phyloP scores from a whole-genome alignment of 495 filamentous ascomycete species.

The Hyaloscypha variabilis region DNA sequence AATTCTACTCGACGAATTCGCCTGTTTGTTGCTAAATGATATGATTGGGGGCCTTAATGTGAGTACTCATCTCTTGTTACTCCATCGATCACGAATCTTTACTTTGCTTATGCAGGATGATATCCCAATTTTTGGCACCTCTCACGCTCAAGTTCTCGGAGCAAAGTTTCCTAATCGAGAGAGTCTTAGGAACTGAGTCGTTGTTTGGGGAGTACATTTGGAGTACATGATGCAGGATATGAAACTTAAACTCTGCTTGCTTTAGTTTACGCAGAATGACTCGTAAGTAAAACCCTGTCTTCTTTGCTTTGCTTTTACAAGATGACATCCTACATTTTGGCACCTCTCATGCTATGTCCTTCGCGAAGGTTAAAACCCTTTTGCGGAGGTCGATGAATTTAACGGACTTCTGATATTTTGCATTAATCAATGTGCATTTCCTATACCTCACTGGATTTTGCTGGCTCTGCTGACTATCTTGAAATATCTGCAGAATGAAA shows the following conservation, averaged over 20 bases:
- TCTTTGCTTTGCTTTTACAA: constrained; percentile 31
- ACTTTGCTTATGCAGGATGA: background rate
- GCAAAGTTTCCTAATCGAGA: too few relatives aligned
- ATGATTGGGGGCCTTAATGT: background rate
- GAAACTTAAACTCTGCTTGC: background rate
- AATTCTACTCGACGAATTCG: background rate
- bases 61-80: background rate
- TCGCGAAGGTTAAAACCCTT: constrained; percentile 49
- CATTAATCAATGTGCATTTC: background rate
- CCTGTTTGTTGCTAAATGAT: background rate
- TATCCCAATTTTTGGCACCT: background rate
- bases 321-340: constrained; percentile 61
- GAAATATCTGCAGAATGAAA: background rate
- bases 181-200: too few relatives aligned
- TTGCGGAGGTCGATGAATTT: constrained; percentile 52
- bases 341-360: constrained; percentile 51
- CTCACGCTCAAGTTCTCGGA: too few relatives aligned
- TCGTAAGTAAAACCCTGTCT: background rate
- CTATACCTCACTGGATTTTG: background rate
- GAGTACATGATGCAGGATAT: too few relatives aligned
- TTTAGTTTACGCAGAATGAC: background rate
- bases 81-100: background rate
- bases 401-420: constrained; percentile 57
- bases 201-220: too few relatives aligned
- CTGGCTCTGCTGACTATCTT: constrained; percentile 2